phyloP scores from a whole-genome alignment of 176 grass and related monocot genomes.

The Metroxylon sagu region DNA sequence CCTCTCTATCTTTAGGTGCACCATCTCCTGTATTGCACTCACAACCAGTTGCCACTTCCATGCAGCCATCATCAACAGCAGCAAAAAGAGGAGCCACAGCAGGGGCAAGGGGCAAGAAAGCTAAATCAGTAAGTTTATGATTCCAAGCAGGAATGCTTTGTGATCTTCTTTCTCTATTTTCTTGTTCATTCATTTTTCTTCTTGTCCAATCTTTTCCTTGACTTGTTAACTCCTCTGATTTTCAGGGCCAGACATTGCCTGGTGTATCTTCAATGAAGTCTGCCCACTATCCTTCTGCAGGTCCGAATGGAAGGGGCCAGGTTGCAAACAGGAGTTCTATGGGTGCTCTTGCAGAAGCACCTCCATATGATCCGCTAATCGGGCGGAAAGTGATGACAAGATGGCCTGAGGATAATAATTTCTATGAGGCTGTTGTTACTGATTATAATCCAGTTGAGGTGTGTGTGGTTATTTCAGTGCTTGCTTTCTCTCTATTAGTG shows the following conservation, averaged over 20 bases:
- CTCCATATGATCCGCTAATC: conserved; percentile 25
- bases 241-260: conserved; percentile 66
- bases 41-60: conserved; percentile 42
- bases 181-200: too few relatives aligned
- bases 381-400: conserved; percentile 23
- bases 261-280: conserved; percentile 47
- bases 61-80: conserved; percentile 64
- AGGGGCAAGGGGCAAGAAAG: conserved; percentile 72
- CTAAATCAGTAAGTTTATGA: conserved; percentile 48
- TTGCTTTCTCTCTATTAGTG: not conserved
- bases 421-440: conserved; percentile 25
- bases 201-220: too few relatives aligned
- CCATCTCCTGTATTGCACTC: conserved; percentile 47
- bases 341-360: conserved; percentile 35
- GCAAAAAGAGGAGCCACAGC: conserved; percentile 50
- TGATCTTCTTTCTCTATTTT: too few relatives aligned
- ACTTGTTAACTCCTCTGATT: not conserved
- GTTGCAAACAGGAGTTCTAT: conserved; percentile 53
- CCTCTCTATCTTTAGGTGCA: conserved; percentile 35
- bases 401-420: conserved; percentile 28
- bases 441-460: conserved; percentile 23
- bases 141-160: not conserved
- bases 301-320: conserved; percentile 62
- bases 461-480: not conserved
- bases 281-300: conserved; percentile 48